phyloP scores from a whole-genome alignment of 352 stramenopile species.

The Lagenidium giganteum region DNA sequence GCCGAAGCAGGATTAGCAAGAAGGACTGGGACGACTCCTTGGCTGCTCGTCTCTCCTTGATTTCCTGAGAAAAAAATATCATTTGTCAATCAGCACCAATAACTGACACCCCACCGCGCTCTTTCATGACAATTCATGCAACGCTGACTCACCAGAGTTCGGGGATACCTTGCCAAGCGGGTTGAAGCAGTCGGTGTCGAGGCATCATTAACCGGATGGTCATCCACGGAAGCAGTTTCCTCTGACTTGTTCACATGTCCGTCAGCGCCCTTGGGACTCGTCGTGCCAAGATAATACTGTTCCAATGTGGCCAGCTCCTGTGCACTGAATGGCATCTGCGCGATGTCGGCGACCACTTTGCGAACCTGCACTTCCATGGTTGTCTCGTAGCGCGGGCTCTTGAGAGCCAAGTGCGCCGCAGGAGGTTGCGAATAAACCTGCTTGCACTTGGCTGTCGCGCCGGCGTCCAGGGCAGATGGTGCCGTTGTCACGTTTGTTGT shows the following conservation, averaged over 20 bases:
- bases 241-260: background rate
- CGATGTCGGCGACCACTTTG: slow-evolving; percentile 61
- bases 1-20: slow-evolving; percentile 51
- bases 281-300: slow-evolving; percentile 51
- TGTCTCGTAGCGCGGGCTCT: slow-evolving; percentile 65
- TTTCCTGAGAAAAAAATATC: no score
- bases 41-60: no score
- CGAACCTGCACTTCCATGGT: slow-evolving; percentile 69
- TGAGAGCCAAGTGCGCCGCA: slow-evolving; percentile 22
- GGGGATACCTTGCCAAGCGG: slow-evolving; percentile 48
- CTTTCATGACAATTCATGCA: slow-evolving; percentile 1
- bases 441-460: slow-evolving; percentile 14
- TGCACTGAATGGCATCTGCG: slow-evolving; percentile 53
- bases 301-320: slow-evolving; percentile 62
- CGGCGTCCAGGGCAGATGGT: background rate
- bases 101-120: no score
- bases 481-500: no score
- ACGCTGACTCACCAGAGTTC: slow-evolving; percentile 31
- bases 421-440: background rate
- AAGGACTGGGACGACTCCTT: slow-evolving; percentile 26
- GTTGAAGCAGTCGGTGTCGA: no score
- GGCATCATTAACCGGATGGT: background rate
- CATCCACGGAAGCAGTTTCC: background rate
- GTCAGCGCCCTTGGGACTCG: slow-evolving; percentile 21
- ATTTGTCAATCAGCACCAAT: no score